These are phyloP conservation scores for Pisolithus marmoratus DNA, from an alignment of 768 basidiomycete genomes.

Conservation along the genomic window DNA sequence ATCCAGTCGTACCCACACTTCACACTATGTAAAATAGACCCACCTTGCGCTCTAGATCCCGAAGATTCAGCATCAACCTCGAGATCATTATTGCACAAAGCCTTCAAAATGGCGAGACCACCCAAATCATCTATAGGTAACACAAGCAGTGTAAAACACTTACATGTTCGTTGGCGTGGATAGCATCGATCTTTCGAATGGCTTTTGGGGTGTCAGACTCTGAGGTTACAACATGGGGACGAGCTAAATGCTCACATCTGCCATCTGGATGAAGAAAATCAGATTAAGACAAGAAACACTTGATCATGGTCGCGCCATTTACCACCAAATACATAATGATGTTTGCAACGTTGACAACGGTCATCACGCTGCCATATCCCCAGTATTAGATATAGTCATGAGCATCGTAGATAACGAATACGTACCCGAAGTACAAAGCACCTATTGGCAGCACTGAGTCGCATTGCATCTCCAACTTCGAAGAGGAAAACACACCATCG, in stretches of 20 bases:
- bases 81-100: slow-evolving; percentile 1
- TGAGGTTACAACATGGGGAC: background rate
- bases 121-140: background rate
- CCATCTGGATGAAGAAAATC: background rate
- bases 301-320: background rate
- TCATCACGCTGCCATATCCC: background rate
- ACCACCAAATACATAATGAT: background rate
- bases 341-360: background rate
- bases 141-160: background rate
- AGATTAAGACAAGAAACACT: background rate
- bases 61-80: slow-evolving; percentile 4
- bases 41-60: background rate
- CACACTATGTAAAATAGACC: background rate
- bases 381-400: background rate
- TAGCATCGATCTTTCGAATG: background rate
- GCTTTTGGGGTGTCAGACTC: background rate
- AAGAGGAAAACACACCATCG: background rate
- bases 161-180: background rate
- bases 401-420: background rate
- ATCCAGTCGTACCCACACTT: background rate
- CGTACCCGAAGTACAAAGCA: background rate
- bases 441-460: background rate
- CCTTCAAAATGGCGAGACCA: background rate
- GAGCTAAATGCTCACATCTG: background rate
- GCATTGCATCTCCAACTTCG: background rate